Percentiles rank a stretch among this genome's conserved stretches.
These are phyloP conservation scores for Hordeum vulgare DNA, from an alignment of 176 grass and related monocot species.

Conservation along the genomic window MorexV3_pseudomolecules_assembly NC_058522.1:464296141-464296640, in stretches of 20 bases:
- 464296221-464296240: neutral
- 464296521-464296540: slow-evolving; percentile 21
- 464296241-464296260: neutral
- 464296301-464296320: slow-evolving; percentile 30
- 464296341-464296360: slow-evolving; percentile 27
- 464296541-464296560: slow-evolving; percentile 1
- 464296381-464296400: slow-evolving; percentile 23
- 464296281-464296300: slow-evolving; percentile 36
- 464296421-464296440: neutral
- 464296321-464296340: slow-evolving; percentile 9
- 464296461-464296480: too few species aligned
- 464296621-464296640: neutral
- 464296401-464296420: neutral
- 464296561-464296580: neutral
- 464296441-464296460: neutral
- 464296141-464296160: slow-evolving; percentile 34
- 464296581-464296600: neutral
- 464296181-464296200: neutral
- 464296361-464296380: slow-evolving; percentile 29
- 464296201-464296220: neutral
- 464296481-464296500: slow-evolving; percentile 40
- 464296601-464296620: neutral
- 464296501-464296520: slow-evolving; percentile 7
- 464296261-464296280: neutral
- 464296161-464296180: slow-evolving; percentile 35